Base-by-base conservation (phyloP, 2,329 filamentous ascomycete genomes). In the Nothomitra cinnamomea region DNA sequence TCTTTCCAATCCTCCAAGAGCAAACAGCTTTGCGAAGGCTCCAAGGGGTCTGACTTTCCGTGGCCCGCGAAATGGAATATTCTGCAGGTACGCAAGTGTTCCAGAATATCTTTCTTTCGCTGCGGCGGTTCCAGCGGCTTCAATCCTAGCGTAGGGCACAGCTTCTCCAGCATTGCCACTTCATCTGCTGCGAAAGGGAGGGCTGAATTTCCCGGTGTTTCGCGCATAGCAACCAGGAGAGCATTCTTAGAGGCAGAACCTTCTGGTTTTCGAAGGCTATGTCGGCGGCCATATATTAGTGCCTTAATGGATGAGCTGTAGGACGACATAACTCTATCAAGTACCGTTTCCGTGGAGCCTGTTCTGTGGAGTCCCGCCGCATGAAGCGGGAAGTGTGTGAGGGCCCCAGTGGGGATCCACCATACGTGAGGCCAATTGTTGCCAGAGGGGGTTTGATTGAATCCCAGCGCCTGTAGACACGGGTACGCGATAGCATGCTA, bases 11-110 rank as follows among this genome's bases (percentile, higher is more conserved):
- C 62, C 0, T 58, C 51, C 15, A 67, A 58, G 1, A 66, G 57
- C 1, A 69, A 55, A 43, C 17, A 52, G 56, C 65, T 68, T 45
- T 58, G 56, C 5, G 61, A 64, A 0, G 68, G 66, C 6, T 68
- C 62, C 0, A 2, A 2, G 0, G 22, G 3, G 53, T 69, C 53
- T 0, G 62, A 57, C 1, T 24, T 2, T 0, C 65, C 68, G 53
- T 70, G 69, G 5, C 70, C 66, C 1, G 70, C 69, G 52, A 72
- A 72, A 55, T 72, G 69, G 54, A 70, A 68, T 3, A 71, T 64
- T 10, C 60, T 57, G 57, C 63, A 66, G 0, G 25, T 47, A 2
- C 24, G 45, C 2, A 70, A 53, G 2, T 55, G 40, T 0, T 17
- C 8, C 0, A 67, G 1, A 1, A 69, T 54, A 1, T 65, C 60